phyloP scores from a whole-genome alignment of 805 yeast genomes.

The Millerozyma acaciae region DNA sequence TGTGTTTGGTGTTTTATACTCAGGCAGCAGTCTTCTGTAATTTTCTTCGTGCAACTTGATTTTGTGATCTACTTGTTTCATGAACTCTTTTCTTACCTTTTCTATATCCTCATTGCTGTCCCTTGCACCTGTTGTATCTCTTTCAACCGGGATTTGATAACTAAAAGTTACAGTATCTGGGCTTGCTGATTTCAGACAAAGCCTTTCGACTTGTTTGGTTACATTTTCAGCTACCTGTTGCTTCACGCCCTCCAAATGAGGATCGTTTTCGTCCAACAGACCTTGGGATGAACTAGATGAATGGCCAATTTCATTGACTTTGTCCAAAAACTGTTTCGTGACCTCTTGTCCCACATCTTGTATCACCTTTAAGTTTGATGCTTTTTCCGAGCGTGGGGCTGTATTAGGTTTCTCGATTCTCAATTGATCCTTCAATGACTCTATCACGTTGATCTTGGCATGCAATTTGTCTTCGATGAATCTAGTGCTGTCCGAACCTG shows the following conservation, averaged over 20 bases:
- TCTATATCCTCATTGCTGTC: conserved; percentile 12
- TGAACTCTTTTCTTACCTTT: conserved; percentile 20
- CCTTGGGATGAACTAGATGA: conserved; percentile 14
- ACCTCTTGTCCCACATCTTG: conserved; percentile 33
- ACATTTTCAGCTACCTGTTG: conserved; percentile 29
- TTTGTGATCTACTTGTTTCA: conserved; percentile 25
- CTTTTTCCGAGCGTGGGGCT: background rate
- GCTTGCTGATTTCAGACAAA: conserved; percentile 15
- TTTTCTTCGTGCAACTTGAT: conserved; percentile 12
- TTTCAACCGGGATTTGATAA: conserved; percentile 1
- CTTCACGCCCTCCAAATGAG: conserved; percentile 20
- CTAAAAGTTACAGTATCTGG: conserved; percentile 4
- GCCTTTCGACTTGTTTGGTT: conserved; percentile 24
- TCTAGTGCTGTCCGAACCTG: background rate
- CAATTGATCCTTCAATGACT: background rate
- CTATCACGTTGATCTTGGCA: background rate
- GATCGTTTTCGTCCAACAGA: conserved; percentile 12
- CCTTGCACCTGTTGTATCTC: too few relatives aligned
- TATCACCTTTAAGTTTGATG: conserved; percentile 17
- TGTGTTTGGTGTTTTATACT: too few relatives aligned
- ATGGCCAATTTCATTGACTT: conserved; percentile 30
- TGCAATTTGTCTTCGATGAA: background rate
- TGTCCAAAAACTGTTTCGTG: conserved; percentile 27
- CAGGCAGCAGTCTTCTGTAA: conserved; percentile 5
- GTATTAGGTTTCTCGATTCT: too few relatives aligned